Evolutionary conservation across 179 eudicot genomes (phyloP), one percentile per base, ranked within the genome.

Genomic region (Drosera spatulata): DNA sequence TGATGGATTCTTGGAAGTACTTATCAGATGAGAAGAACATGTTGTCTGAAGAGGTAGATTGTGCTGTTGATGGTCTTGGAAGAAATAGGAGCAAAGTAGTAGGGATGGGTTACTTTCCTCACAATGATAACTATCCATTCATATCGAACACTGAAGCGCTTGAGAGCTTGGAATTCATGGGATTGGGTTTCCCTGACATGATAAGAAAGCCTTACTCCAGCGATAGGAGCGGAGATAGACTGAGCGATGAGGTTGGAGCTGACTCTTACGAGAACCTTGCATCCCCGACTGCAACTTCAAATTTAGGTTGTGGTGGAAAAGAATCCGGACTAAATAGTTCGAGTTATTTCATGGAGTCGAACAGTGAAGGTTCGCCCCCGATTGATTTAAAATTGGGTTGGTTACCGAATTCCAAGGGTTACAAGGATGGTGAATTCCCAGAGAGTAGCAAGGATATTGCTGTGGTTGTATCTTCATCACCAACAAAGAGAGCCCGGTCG

Each of bases 321-420:
- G 65, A 63, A 43, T 66, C 55, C 5, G 57, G 65, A 8, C 41
- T 63, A 5, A 63, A 53, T 37, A 49, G 62, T 61, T 61, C 73
- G 9, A 14, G 49, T 61, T 64, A 58, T 57, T 58, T 56, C 61
- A 44, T 38, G 57, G 63, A 53, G 38, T 64, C 67, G 44, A 70
- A 72, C 49, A 44, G 61, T 5, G 59, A 62, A 14, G 77, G 64
- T 38, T 70, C 45, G 39, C 42, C 76, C 41, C 15, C 68, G 53
- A 78, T 77, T 50, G 82, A 85, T 63, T 79, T 83, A 66, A 86
- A 86, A 78, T 77, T 83, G 50, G 96, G 94, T 64, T 77, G 75
- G 62, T 58, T 70, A 56, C 64, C 65, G 50, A 65, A 68, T 63
- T 68, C 67, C 12, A 62, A 70, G 43, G 45, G 62, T 46, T 53